Base-by-base conservation (phyloP, 331 rosid genomes). In the Quercus tomentella region DNA sequence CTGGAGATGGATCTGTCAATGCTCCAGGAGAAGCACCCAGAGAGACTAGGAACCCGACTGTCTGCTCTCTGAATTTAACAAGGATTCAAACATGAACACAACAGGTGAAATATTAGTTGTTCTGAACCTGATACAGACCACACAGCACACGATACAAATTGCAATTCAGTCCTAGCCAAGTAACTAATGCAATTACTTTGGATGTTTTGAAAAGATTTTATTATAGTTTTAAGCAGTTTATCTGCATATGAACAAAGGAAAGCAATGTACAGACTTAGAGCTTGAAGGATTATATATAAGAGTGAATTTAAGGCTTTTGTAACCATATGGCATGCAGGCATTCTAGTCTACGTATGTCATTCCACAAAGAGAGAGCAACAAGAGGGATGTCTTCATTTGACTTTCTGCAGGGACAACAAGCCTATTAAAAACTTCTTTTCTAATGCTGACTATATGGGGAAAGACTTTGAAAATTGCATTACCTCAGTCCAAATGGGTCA, bases 1-100 rank as follows among this genome's bases (percentile, higher is more conserved):
- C 89, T 54, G 96, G 97, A 80, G 96, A 84, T 68, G 98, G 98
- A 85, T 93, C 98, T 2, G 98, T 84, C 76, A 43, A 14, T 60
- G 87, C 88, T 67, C 96, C 98, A 81, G 91, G 76, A 77, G 76
- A 82, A 26, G 96, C 97, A 61, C 88, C 88, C 84, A 82, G 72
- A 81, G 91, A 79, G 68, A 92, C 76, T 74, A 93, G 98, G 79
- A 84, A 69, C 72, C 76, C 96, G 65, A 93, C 92, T 31, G 94
- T 89, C 80, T 88, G 82, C 90, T 93, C 98, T 78, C 98, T 93
- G 86, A 80, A 83, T 80, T 82, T 71, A 37, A 76, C 31, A 73
- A 25, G 31, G 21, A 57, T 78, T 66, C 66, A n/a, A 66, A 66
- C 3, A 66, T 45, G 58, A 68, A 56, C 76, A 35, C 26, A 30